A percentile compares a stretch with the other conserved stretches of the same genome.
phyloP scores from a whole-genome alignment of 148 eudicot species.

The Nepenthes gracilis region DNA sequence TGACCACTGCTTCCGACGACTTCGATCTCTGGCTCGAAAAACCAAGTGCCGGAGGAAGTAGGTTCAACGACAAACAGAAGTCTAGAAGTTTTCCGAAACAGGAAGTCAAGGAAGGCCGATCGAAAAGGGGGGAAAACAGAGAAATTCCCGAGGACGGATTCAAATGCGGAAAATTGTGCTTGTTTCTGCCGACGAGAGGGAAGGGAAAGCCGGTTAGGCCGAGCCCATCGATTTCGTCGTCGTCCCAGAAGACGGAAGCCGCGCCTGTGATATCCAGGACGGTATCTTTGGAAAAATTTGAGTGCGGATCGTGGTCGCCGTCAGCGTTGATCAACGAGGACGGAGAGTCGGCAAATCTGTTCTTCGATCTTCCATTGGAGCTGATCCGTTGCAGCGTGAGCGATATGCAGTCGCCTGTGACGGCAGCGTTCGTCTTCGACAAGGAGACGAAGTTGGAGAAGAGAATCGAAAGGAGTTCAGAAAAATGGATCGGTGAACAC shows the following conservation, averaged over 20 bases:
- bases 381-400: slow-evolving; percentile 49
- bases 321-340: not conserved
- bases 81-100: not conserved
- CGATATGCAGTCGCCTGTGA: slow-evolving; percentile 64
- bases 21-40: not conserved
- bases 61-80: not conserved
- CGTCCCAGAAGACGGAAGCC: not conserved
- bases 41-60: not conserved
- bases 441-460: slow-evolving; percentile 21
- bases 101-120: not conserved
- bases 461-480: slow-evolving; percentile 23
- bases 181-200: not conserved
- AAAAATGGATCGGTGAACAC: slow-evolving; percentile 8
- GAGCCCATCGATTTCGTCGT: not conserved
- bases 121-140: not conserved
- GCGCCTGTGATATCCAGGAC: not conserved
- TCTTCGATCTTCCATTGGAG: slow-evolving; percentile 80
- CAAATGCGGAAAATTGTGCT: not conserved
- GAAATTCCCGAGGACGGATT: no score
- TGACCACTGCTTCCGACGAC: not conserved
- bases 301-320: not conserved
- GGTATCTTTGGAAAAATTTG: not conserved
- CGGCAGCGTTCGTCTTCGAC: slow-evolving; percentile 66
- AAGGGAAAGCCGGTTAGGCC: not conserved
- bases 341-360: slow-evolving; percentile 15